phyloP scores from a whole-genome alignment of 371 early-diverging fungal species.

The Haplosporangium sp. region DNA sequence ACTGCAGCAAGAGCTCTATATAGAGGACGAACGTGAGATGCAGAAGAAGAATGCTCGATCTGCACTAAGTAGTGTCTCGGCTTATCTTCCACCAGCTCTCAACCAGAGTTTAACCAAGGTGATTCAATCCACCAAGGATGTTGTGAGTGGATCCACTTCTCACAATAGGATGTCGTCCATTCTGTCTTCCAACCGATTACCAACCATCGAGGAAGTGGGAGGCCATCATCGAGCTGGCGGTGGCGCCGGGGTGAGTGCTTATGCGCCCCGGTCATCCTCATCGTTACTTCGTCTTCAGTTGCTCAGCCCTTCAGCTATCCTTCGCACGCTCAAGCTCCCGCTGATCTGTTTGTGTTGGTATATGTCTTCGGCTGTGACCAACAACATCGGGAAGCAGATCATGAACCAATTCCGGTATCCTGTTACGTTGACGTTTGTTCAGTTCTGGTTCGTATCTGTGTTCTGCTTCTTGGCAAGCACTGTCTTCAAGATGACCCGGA shows the following conservation, averaged over 20 bases:
- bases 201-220: constrained; percentile 10
- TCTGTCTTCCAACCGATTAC: constrained; percentile 13
- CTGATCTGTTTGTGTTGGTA: constrained; percentile 82
- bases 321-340: constrained; percentile 53
- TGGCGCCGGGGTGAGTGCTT: constrained; percentile 19
- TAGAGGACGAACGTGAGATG: constrained; percentile 31
- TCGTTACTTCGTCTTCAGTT: background rate
- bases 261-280: constrained; percentile 23
- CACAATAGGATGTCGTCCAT: constrained; percentile 16
- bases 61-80: constrained; percentile 23
- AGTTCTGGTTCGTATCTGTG: constrained; percentile 78
- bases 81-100: constrained; percentile 32
- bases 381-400: constrained; percentile 85
- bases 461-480: constrained; percentile 65
- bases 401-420: constrained; percentile 79
- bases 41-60: constrained; percentile 51
- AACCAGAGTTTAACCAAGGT: constrained; percentile 40
- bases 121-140: constrained; percentile 45
- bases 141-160: constrained; percentile 17
- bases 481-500: constrained; percentile 55
- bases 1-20: constrained; percentile 22
- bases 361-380: constrained; percentile 80
- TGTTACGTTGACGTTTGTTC: constrained; percentile 82
- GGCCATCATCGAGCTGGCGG: background rate
- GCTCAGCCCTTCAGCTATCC: constrained; percentile 8